Base-by-base conservation (phyloP, 129 eudicot species). In the Pseudognaphalium luteoalbum region DNA sequence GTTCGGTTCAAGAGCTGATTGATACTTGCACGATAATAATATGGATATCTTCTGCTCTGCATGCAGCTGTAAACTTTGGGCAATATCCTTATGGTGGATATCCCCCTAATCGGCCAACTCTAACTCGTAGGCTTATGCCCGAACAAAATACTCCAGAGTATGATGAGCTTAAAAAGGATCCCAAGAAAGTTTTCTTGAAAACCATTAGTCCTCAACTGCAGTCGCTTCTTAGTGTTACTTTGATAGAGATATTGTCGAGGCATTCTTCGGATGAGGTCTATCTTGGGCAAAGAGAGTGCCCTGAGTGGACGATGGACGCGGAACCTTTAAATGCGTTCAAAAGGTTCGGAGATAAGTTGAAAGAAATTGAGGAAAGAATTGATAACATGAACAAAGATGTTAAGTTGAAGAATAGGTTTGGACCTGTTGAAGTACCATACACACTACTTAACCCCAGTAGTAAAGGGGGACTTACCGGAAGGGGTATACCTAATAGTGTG, bases 41-140 rank as follows among this genome's bases (percentile, higher is more conserved):
- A 70, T 89, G 91, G 89, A 37, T 78, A 0, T 81, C 87, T 33
- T 84, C 91, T 17, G 89, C 87, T 7, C 91, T 84, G 14, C 95
- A 89, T 35, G 95, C 95, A 42, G 95, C 86, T 29, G 79, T 86
- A 39, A 88, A 88, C 63, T 88, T 88, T 22, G 93, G 89, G 47
- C 91, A 86, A 25, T 85, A 88, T 57, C 83, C 86, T 25, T 88
- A 85, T 62, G 86, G 76, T 1, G 88, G 87, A 3, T 88, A 83
- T 66, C 75, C 71, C n/a, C 88, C 86, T 0, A 85, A 81, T 71
- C 81, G 90, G 21, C 93, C 88, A 28, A 83, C 86, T 32, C 60
- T 78, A 39, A 84, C 78, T 66, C 88, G 88, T 2, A 39, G 84
- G 79, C 70, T 84, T 41, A 71, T 87, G 75, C 91, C 91, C 7